Percentiles rank a stretch among this genome's conserved stretches.
These are phyloP conservation scores for Elongisporangium undulatum DNA, from an alignment of 352 stramenopile genomes.

Conservation along the genomic window DNA sequence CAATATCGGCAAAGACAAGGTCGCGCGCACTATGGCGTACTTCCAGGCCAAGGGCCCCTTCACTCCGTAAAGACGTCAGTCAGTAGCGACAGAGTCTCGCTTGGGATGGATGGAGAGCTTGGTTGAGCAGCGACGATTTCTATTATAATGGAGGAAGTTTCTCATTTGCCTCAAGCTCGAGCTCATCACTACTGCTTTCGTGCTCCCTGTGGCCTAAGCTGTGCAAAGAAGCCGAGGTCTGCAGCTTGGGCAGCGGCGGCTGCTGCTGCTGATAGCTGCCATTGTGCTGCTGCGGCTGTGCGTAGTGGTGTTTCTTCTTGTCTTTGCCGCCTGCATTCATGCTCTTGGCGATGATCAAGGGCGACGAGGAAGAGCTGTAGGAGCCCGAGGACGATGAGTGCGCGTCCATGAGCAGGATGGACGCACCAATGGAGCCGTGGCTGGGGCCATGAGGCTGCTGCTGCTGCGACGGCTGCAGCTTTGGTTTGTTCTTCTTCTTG, in stretches of 20 bases:
- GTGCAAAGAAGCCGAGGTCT: conserved; percentile 27
- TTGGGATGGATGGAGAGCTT: conserved; percentile 1
- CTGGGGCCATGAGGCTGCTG: conserved; percentile 7
- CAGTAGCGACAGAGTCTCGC: conserved; percentile 5
- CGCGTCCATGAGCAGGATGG: conserved; percentile 44
- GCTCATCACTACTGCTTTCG: conserved; percentile 10
- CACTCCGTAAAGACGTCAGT: conserved; percentile 19
- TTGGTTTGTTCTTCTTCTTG: conserved; percentile 40
- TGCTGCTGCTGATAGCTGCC: conserved; percentile 17
- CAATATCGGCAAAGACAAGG: conserved; percentile 91
- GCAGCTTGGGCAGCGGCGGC: conserved; percentile 43
- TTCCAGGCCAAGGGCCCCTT: conserved; percentile 63
- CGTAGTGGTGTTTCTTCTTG: conserved; percentile 28
- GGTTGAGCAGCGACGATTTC: conserved; percentile 10
- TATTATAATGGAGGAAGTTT: conserved; percentile 44
- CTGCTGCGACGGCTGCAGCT: conserved; percentile 36
- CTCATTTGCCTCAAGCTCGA: conserved; percentile 20
- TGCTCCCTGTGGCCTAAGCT: conserved; percentile 21
- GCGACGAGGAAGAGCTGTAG: conserved; percentile 4
- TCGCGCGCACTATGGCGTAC: conserved; percentile 54
- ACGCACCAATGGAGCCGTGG: conserved; percentile 26
- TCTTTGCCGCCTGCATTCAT: conserved; percentile 16
- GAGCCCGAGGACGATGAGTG: conserved; percentile 7
- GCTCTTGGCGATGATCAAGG: conserved; percentile 10
- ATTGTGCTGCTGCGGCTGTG: conserved; percentile 15